Base-by-base conservation (phyloP, 73 alveolate genomes). In the Symbiodinium natans region DNA sequence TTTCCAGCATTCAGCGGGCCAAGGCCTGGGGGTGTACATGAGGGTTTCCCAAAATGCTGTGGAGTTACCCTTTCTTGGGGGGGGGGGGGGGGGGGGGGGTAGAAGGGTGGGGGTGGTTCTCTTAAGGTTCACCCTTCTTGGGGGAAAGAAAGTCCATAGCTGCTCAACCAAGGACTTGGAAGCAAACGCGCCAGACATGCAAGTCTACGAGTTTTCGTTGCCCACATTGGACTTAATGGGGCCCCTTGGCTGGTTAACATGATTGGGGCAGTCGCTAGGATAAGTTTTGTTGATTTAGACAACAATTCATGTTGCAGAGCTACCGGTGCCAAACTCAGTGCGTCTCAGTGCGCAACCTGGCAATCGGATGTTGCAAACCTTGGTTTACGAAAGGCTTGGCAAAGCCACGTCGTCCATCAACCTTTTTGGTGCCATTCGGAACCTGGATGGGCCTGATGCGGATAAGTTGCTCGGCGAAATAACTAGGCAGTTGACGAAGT, bases 201-300 rank as follows among this genome's bases (percentile, higher is more conserved):
- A 90, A 46, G 97, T 90, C 80, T 90, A 90, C 88, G 80, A 90
- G 77, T 90, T 90, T 54, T 90, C 97, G n/a, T 38, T 90, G 97
- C 97, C 97, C 2, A 85, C 87, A 15, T 83, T 90, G 59, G 97
- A 90, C n/a, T 42, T 90, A 82, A 90, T 90, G 97, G 97, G 97
- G 97, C 80, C 2, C 40, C 97, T 29, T 13, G 42, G 36, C 40
- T 63, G 80, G 2, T 23, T 8, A 52, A n/a, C n/a, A n/a, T n/a
- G n/a, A n/a, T n/a, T n/a, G n/a, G n/a, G 68, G 0, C 13, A 52
- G 31, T 8, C 71, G 17, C 59, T 13, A 46, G 59, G 59, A 21
- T n/a, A n/a, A n/a, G n/a, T n/a, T n/a, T n/a, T n/a, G n/a, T n/a
- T n/a, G n/a, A n/a, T n/a, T n/a, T n/a, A n/a, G n/a, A n/a, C n/a